Base-by-base conservation (phyloP, 192 early-diverging fungal species). In the Backusella mclennaniae region DNA sequence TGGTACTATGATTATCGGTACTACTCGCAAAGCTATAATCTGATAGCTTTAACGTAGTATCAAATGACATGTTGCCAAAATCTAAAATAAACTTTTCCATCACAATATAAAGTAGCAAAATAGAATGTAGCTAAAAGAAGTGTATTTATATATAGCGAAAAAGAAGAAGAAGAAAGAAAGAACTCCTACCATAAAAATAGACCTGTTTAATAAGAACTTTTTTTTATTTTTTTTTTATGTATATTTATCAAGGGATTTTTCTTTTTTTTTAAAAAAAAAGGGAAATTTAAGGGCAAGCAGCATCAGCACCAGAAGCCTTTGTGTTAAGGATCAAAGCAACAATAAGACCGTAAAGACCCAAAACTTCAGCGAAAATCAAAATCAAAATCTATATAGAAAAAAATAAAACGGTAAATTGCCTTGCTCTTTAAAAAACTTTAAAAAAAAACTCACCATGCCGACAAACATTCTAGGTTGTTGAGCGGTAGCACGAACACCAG, bases 351-450 rank as follows among this genome's bases (percentile, higher is more conserved):
- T 96, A 95, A 73, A 94, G 89, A 73, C 92, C 93, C 86, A 95
- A 83, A 33, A 96, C 93, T 82, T 95, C 93, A 67, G 93, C 94
- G 81, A 95, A 95, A 92, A 95, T 96, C 44, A 94, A 88, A 76
- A 96, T 93, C n/a, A 95, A 82, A 74, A 83, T 74, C 81, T 75
- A 71, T 0, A 39, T 0, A 11, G 9, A 21, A 8, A 87, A 80
- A 90, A 87, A 26, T 26, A 23, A 69, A 74, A 77, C 2, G 69
- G 31, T 23, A 69, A 68, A 19, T 74, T 33, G 33, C 33, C 33
- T 33, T 33, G 33, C 73, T 31, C 29, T 49, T 33, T 21, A 74
- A 69, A 59, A 49, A 74, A 17, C 42, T 17, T 15, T 44, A 44
- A 44, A 33, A 33, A 31, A 33, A 2, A 3, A 33, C 56, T 35